Evolutionary conservation across 108 stramenopile genomes (phyloP), one percentile per base, ranked within the genome.

Genomic region (Discostella stelligeroides): DNA sequence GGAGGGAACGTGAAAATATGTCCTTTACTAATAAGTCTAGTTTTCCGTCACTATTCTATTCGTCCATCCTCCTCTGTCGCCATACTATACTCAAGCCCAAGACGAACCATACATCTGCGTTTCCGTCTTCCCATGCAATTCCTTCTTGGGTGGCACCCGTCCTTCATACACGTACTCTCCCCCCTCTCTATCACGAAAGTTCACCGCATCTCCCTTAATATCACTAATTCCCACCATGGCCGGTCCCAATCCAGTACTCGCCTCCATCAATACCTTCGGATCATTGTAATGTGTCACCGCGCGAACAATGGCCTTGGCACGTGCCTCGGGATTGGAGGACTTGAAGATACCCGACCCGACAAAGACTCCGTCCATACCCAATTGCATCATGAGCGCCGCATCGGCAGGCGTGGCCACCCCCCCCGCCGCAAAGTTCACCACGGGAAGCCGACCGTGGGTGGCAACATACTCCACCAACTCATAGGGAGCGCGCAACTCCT

Each of bases 321-420:
- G 88, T 48, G 95, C 96, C 60, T 81, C 96, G 1, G 98, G 97
- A 70, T 99, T 91, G 37, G 63, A 57, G 58, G 89, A 91, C 84
- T 98, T 98, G 89, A 99, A 99, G 73, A 99, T 99, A 8, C 98
- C 98, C 60, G 88, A 89, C 18, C 98, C 98, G 11, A 99, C 98
- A 70, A 99, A 99, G 43, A 99, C 98, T 23, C 98, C 98, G 76
- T 99, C 98, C 78, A 98, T 85, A 60, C 98, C 98, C 14, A 99
- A 86, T 86, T 99, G 98, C 98, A 99, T 99, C 97, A 99, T 98
- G 59, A 99, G 85, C 7, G 98, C 98, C 5, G 98, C 98, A 76
- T 99, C 98, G 13, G 98, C 98, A 8, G 98, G 98, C 46, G 98
- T 99, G 59, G 98, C 98, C 27, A 99, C 96, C 25, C 98, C 98